Conservation (phyloP, 495 filamentous ascomycete genomes). For the Neurospora sp. region DNA sequence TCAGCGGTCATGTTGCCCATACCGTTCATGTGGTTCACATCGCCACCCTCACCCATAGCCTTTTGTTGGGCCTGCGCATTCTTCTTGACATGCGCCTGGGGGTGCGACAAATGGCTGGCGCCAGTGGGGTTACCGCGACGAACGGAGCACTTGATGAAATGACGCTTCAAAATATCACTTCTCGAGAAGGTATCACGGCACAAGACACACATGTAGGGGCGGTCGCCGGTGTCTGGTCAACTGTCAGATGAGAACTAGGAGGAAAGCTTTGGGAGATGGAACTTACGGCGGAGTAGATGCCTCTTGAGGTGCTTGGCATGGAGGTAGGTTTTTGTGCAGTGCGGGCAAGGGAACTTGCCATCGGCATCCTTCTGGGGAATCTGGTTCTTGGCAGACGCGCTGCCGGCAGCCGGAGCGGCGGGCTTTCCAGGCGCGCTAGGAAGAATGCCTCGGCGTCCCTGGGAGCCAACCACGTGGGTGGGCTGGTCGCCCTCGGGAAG, state of each 20-base stretch:
- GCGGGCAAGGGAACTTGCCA: constrained; percentile 92
- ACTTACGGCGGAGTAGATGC: constrained; percentile 90
- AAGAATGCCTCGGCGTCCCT: constrained; percentile 78
- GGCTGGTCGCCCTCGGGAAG: constrained; percentile 49
- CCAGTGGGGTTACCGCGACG: constrained; percentile 90
- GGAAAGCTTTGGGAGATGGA: neutral
- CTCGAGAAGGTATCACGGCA: constrained; percentile 98
- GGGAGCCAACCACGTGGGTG: constrained; percentile 85
- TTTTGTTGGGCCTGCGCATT: constrained; percentile 51
- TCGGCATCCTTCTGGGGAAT: constrained; percentile 90
- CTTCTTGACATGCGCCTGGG: constrained; percentile 79
- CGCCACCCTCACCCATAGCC: constrained; percentile 29
- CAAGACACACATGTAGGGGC: constrained; percentile 92
- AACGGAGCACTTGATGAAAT: constrained; percentile 97
- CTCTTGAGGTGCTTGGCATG: constrained; percentile 97
- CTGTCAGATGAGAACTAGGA: constrained; percentile 9
- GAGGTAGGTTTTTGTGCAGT: constrained; percentile 95
- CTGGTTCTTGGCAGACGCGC: constrained; percentile 61
- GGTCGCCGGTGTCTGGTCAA: constrained; percentile 76
- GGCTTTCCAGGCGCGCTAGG: constrained; percentile 82
- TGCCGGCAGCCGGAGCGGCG: constrained; percentile 46
- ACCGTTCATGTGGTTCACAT: constrained; percentile 44
- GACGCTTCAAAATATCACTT: constrained; percentile 95
- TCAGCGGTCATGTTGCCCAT: constrained; percentile 41
- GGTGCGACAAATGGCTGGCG: constrained; percentile 82